Conservation (phyloP, 2,329 filamentous ascomycete species). For the Bipolaris oryzae region DNA sequence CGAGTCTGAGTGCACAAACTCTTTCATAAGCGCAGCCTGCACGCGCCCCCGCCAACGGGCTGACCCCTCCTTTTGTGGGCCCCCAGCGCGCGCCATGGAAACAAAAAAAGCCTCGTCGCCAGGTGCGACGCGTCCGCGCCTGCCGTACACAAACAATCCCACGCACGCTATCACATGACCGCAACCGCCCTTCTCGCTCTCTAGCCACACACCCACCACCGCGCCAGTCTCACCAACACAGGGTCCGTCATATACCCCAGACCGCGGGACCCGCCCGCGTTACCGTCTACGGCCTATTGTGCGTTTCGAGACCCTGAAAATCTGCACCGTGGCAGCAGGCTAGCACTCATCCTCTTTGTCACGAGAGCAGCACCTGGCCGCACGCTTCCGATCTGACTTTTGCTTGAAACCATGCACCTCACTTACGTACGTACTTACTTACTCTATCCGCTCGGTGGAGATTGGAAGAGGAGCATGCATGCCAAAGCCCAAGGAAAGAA, state of each 20-base stretch:
- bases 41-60: conserved; percentile 43
- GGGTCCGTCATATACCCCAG: conserved; percentile 20
- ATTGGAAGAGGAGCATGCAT: neutral
- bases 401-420: no score
- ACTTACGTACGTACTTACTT: no score
- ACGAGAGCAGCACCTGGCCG: conserved; percentile 22
- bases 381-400: conserved; percentile 16
- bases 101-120: conserved; percentile 37
- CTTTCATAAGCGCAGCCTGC: conserved; percentile 38
- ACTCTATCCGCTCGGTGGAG: neutral
- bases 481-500: neutral
- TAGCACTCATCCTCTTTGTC: conserved; percentile 26
- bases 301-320: conserved; percentile 42
- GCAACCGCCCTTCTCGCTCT: neutral
- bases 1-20: conserved; percentile 40
- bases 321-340: conserved; percentile 30
- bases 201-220: neutral
- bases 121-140: conserved; percentile 40
- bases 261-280: conserved; percentile 34
- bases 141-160: conserved; percentile 42
- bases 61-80: conserved; percentile 43
- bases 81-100: conserved; percentile 27
- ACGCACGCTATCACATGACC: conserved; percentile 45
- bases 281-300: conserved; percentile 28
- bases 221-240: conserved; percentile 14